These are phyloP conservation scores for Fusarium mangiferae DNA, from an alignment of 2,329 filamentous ascomycete genomes.

Conservation along the genomic window DNA sequence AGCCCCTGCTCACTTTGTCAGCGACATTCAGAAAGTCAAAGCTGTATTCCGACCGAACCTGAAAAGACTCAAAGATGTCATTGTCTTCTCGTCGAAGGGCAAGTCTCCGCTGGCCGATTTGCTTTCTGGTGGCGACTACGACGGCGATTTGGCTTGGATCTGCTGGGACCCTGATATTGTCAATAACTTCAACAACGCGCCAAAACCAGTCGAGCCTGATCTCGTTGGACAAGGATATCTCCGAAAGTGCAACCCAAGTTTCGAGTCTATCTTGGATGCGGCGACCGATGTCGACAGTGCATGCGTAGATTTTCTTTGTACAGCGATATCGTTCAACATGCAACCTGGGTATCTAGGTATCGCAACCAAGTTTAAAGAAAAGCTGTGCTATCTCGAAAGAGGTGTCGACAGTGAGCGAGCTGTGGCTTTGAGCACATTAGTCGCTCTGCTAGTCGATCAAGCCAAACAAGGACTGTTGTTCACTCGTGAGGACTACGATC, in stretches of 20 bases:
- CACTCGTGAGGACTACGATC: constrained; percentile 33
- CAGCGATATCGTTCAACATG: constrained; percentile 68
- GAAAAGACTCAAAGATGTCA: constrained; percentile 77
- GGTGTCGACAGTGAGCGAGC: constrained; percentile 58
- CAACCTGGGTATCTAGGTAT: constrained; percentile 67
- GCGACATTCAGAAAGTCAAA: constrained; percentile 77
- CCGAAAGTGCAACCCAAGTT: constrained; percentile 57
- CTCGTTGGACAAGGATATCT: constrained; percentile 61
- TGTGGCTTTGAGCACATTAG: constrained; percentile 61
- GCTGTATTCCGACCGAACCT: constrained; percentile 69
- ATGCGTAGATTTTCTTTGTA: constrained; percentile 58
- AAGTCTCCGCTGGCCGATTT: constrained; percentile 72
- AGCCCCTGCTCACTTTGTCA: constrained; percentile 74
- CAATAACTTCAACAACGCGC: constrained; percentile 72
- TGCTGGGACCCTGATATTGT: constrained; percentile 78
- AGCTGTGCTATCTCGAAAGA: constrained; percentile 68
- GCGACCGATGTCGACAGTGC: constrained; percentile 45
- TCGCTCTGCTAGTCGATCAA: constrained; percentile 67
- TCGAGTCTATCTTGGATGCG: constrained; percentile 55
- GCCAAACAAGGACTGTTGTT: constrained; percentile 66
- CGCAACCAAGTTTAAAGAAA: constrained; percentile 73
- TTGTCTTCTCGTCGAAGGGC: constrained; percentile 78
- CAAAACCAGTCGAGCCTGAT: constrained; percentile 48
- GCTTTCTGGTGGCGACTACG: constrained; percentile 83
- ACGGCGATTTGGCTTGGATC: constrained; percentile 81